Base-by-base conservation (phyloP, 2,329 filamentous ascomycete genomes). In the Aschersonia sp. region DNA sequence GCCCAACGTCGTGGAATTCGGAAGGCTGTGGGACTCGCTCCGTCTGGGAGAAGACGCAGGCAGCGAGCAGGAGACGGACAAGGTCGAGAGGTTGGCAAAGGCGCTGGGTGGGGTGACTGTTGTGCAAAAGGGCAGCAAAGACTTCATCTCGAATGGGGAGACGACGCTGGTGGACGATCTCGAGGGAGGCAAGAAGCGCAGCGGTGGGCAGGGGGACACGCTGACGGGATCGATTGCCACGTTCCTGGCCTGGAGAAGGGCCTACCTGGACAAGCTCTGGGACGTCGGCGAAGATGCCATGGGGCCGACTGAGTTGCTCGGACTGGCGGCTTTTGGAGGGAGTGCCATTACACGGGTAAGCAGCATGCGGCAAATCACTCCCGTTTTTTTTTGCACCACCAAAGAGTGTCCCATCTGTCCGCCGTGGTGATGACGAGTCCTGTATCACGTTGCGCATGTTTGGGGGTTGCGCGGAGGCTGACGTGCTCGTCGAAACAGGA, bases 1-100 rank as follows among this genome's bases (percentile, higher is more conserved):
- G 42, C 92, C 92, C 1, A 98, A 98, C 54, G 84, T 96, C 0
- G 87, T 94, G 5, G 92, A 98, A 63, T 97, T 97, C 60, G 81
- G 76, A 2, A 73, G 89, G 10, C 64, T 98, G 42, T 89, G 87
- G 50, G 83, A 87, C 63, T 75, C 79, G 2, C 72, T 92, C 50
- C 78, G 79, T 4, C 69, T 95, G 47, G 76, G 87, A 50, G 70
- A 76, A 1, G 56, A 58, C 12, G 35, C 35, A 37, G 35, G 1
- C 59, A 42, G 6, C 43, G 39, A 7, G 59, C 40, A 5, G 45
- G 58, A 69, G 48, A 70, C 68, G 4, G 61, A 65, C 2, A 68
- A 67, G 46, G 78, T 88, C 61, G 70, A 83, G 75, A 68, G 63
- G 12, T 68, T 98, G 41, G 81, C 88, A 0, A 76, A 73, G 50